phyloP scores from a whole-genome alignment of 2,329 filamentous ascomycete genomes.

The Paraphaeosphaeria sporulosa region DNA sequence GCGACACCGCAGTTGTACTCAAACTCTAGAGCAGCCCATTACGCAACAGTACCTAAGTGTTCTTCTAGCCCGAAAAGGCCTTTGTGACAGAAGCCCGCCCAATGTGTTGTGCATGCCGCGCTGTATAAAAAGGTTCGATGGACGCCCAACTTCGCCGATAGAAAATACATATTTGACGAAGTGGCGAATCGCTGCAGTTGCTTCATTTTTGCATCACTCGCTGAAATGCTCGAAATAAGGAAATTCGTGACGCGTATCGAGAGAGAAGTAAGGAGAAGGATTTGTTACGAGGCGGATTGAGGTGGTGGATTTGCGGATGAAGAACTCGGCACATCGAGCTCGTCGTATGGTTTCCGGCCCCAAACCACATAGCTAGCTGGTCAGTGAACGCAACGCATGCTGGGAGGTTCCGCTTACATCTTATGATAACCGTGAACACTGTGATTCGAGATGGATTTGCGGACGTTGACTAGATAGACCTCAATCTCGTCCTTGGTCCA shows the following conservation, averaged over 20 bases:
- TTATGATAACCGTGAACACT: slow-evolving; percentile 54
- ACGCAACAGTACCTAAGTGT: slow-evolving; percentile 10
- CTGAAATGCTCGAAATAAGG: slow-evolving; percentile 30
- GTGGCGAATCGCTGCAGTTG: slow-evolving; percentile 13
- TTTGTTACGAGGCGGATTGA: slow-evolving; percentile 10
- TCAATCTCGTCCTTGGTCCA: slow-evolving; percentile 56
- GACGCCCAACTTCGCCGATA: slow-evolving; percentile 26
- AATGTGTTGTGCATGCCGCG: slow-evolving; percentile 9
- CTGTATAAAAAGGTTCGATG: slow-evolving; percentile 15
- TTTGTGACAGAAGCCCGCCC: slow-evolving; percentile 20
- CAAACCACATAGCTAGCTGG: slow-evolving; percentile 36
- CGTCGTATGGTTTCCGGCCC: slow-evolving; percentile 36
- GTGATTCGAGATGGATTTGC: slow-evolving; percentile 49
- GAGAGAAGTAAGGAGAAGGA: background rate
- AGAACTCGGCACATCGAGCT: slow-evolving; percentile 20
- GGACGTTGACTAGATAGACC: slow-evolving; percentile 54
- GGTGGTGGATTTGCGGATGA: slow-evolving; percentile 12
- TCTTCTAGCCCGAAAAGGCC: slow-evolving; percentile 10
- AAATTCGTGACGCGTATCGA: slow-evolving; percentile 27
- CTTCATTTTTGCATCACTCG: slow-evolving; percentile 27
- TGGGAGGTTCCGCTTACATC: slow-evolving; percentile 39
- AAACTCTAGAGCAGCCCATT: background rate
- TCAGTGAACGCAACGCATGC: slow-evolving; percentile 5
- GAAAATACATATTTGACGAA: slow-evolving; percentile 13
- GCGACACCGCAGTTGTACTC: background rate